Evolutionary conservation across 108 stramenopile species (phyloP), one percentile per base, ranked within the genome.

Genomic region (Craspedostauros australis): DNA sequence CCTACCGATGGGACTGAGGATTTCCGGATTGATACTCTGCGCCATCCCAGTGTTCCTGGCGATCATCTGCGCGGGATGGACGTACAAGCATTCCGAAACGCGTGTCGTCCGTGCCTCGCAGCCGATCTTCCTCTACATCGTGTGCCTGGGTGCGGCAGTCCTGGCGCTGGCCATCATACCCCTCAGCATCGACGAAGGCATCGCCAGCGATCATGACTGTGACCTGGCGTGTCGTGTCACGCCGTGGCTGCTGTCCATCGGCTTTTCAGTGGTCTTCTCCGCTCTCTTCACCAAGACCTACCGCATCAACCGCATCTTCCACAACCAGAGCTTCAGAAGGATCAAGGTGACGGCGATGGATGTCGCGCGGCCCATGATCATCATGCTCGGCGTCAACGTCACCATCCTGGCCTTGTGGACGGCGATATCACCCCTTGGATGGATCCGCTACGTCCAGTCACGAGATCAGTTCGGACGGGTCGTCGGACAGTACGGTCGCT

Each of bases 201-300:
- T 63, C 7, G 28, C 40, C 7, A 34, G 18, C 9, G 15, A 40
- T 3, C 5, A 40, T 12, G 58, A 45, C 19, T 40, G 33, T 20
- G 32, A 40, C n/a, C 29, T 34, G n/a, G 50, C 68, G 14, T 75
- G 73, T 44, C 60, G 30, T 4, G 28, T 49, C 1, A 15, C 37
- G 3, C 54, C 54, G 16, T 76, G 69, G 70, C 34, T 69, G n/a
- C 2, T 51, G n/a, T 53, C 47, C 2, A 46, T 71, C 22, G 80
- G 80, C 27, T 77, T 77, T 29, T 44, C 64, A 2, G 56, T 46
- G 12, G 61, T 61, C 0, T 76, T 76, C 40, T 44, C 73, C 1
- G 75, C 75, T 20, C 57, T 80, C 3, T 68, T 68, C 24, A 65
- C 61, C 33, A 80, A 80, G 62, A 52, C 62, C 12, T 68, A 63